Conservation (phyloP, 108 stramenopile genomes). For the Cyclotella atomus region DNA sequence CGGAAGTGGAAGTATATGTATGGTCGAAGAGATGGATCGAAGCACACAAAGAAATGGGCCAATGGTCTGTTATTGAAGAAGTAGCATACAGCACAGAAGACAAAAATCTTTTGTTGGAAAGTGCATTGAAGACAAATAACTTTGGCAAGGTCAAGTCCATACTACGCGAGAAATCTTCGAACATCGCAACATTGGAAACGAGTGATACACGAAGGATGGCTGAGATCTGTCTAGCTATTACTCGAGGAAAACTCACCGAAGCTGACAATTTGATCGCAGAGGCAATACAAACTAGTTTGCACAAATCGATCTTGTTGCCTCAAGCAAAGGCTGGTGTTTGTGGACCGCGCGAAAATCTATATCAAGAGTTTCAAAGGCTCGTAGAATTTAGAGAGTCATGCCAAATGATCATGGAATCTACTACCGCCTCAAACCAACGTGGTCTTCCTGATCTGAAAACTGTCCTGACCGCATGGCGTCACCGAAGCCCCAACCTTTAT, state of each 20-base stretch:
- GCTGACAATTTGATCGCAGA: constrained; percentile 91
- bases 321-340: constrained; percentile 64
- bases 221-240: constrained; percentile 80
- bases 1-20: constrained; percentile 78
- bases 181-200: constrained; percentile 65
- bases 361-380: constrained; percentile 89
- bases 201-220: constrained; percentile 78
- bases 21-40: constrained; percentile 95
- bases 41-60: constrained; percentile 84
- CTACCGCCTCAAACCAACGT: constrained; percentile 67
- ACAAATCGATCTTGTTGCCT: constrained; percentile 79
- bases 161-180: constrained; percentile 52
- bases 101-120: constrained; percentile 79
- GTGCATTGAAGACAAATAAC: constrained; percentile 87
- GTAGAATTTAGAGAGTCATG: constrained; percentile 94
- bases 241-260: constrained; percentile 84
- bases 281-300: constrained; percentile 77
- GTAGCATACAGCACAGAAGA: constrained; percentile 68
- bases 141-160: constrained; percentile 81
- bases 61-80: constrained; percentile 84
- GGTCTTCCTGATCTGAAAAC: constrained; percentile 91
- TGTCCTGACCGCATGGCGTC: constrained; percentile 89
- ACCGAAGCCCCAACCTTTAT: constrained; percentile 90
- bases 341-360: constrained; percentile 67
- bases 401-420: constrained; percentile 93